Evolutionary conservation across 108 stramenopile genomes (phyloP).

Genomic region (Ochromonas danica): DNA sequence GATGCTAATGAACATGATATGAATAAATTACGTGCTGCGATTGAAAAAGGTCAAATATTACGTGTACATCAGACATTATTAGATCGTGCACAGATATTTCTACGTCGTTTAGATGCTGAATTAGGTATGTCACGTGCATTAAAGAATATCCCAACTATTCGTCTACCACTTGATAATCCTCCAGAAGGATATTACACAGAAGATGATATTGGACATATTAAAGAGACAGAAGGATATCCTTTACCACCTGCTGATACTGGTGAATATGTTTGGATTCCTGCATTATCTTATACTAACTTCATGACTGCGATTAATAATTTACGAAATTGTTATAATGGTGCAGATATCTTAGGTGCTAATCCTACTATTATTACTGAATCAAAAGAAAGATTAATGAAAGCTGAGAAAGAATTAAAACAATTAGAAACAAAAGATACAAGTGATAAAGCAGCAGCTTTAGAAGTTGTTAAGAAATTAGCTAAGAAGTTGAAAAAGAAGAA

Average conservation of each 20-base stretch:
- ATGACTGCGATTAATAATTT: not conserved
- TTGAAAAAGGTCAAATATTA: slow-evolving; percentile 10
- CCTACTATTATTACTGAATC: slow-evolving; percentile 10
- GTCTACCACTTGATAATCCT: slow-evolving; percentile 29
- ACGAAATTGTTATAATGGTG: not conserved
- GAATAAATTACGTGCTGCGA: not conserved
- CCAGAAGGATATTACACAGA: slow-evolving; percentile 31
- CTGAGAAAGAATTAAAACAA: slow-evolving; percentile 31
- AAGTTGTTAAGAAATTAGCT: slow-evolving; percentile 27
- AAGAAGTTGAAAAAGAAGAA: slow-evolving; percentile 24
- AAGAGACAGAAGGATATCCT: slow-evolving; percentile 31
- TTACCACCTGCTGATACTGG: slow-evolving; percentile 28
- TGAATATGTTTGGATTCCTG: slow-evolving; percentile 28
- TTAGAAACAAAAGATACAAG: slow-evolving; percentile 1
- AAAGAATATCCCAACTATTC: not conserved
- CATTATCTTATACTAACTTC: not conserved
- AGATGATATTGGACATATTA: slow-evolving; percentile 2
- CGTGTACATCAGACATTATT: not conserved
- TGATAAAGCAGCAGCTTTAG: slow-evolving; percentile 14
- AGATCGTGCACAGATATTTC: not conserved
- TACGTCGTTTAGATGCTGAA: slow-evolving; percentile 23
- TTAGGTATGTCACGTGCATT: slow-evolving; percentile 26
- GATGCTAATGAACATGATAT: slow-evolving; percentile 37
- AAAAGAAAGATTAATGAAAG: slow-evolving; percentile 12
- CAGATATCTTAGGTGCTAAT: slow-evolving; percentile 24